Percentiles rank a stretch among this genome's conserved stretches.
Conservation (phyloP, 176 grass and related monocot species). For the Musa schizocarpa region DNA sequence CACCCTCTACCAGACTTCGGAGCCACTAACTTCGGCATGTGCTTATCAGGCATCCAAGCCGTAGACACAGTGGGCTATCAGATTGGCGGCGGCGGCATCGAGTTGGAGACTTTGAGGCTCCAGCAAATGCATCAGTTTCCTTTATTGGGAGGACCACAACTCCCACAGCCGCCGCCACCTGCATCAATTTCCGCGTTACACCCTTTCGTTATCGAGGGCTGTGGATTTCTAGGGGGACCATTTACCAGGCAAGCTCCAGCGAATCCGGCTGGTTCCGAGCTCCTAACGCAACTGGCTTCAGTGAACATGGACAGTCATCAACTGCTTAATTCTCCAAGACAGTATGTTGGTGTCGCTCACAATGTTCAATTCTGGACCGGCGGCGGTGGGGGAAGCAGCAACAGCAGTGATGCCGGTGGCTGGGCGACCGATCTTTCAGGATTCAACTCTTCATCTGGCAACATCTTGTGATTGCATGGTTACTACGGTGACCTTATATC, state of each 20-base stretch:
- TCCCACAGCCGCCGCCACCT: not conserved
- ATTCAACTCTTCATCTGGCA: constrained; percentile 12
- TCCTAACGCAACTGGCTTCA: constrained; percentile 1
- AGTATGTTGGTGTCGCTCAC: not conserved
- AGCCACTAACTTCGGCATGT: not conserved
- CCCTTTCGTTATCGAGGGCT: not conserved
- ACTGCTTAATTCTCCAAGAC: not conserved
- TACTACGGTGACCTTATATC: not conserved
- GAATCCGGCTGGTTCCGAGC: not conserved
- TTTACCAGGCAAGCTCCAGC: not conserved
- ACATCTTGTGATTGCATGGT: not conserved
- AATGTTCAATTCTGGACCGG: constrained; percentile 1
- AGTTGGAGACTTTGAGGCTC: constrained; percentile 7
- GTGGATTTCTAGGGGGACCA: not conserved
- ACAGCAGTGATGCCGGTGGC: not conserved
- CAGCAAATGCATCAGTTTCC: constrained; percentile 9
- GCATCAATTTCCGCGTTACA: not conserved
- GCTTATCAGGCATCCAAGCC: not conserved
- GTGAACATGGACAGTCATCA: constrained; percentile 8
- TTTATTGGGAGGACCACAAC: not conserved
- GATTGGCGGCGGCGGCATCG: not conserved
- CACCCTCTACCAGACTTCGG: constrained; percentile 5
- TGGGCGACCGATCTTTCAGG: constrained; percentile 4
- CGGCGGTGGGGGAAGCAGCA: not conserved
- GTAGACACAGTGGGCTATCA: not conserved